Evolutionary conservation across 441 rosid genomes (phyloP).

Genomic region (Euphorbia schlechtendalii): DNA sequence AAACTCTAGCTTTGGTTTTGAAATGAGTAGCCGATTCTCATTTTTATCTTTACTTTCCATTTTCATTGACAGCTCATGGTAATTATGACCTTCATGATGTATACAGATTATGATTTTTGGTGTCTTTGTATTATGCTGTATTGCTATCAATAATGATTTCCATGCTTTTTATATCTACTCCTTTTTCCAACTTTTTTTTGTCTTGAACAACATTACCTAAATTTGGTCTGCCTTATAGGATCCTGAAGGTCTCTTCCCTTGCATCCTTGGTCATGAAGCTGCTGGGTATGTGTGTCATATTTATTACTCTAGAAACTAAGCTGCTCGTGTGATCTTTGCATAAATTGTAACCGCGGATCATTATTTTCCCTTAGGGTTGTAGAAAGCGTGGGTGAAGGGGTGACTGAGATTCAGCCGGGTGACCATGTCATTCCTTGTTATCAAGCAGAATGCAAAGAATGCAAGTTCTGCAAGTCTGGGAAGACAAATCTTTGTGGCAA

Average conservation of each 20-base stretch:
- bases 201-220: constrained; percentile 1
- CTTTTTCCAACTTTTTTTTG: neutral
- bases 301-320: neutral
- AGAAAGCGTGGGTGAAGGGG: constrained; percentile 54
- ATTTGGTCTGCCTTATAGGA: constrained; percentile 43
- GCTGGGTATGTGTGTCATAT: constrained; percentile 57
- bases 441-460: constrained; percentile 49
- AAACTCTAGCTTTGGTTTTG: no score
- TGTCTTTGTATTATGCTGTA: no score
- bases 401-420: constrained; percentile 40
- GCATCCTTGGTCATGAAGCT: constrained; percentile 97
- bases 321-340: neutral
- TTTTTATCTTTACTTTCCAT: neutral
- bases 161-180: neutral
- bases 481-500: no score
- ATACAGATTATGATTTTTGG: no score
- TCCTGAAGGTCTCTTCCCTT: constrained; percentile 96
- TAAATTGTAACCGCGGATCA: neutral
- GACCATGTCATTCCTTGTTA: constrained; percentile 56
- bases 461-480: constrained; percentile 43
- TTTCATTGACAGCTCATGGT: neutral
- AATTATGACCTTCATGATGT: neutral
- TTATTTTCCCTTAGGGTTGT: constrained; percentile 28
- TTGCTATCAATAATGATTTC: neutral
- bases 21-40: neutral